Base-by-base conservation (phyloP, 768 basidiomycete genomes). In the Daedaleopsis nitida region DNA sequence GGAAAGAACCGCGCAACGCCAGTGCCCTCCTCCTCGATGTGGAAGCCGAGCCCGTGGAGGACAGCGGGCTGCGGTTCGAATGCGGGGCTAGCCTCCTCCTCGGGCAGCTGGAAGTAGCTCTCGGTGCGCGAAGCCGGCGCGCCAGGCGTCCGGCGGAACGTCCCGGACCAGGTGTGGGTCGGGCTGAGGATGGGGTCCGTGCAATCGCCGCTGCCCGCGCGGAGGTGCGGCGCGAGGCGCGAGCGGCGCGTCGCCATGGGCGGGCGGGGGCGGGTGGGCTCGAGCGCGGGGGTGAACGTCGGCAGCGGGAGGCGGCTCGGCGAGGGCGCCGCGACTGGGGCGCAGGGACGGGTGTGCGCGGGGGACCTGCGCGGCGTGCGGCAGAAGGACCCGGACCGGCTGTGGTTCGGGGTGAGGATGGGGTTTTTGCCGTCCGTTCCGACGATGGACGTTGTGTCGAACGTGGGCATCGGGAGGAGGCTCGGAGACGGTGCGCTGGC, bases 71-170 rank as follows among this genome's bases (percentile, higher is more conserved):
- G 47, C 10, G 19, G 34, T 12, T n/a, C 39, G 5, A 21, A 35
- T 38, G 21, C 48, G 50, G 52, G 51, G 42, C 19, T 62, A 16
- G 52, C 14, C 37, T 52, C 27, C n/a, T 57, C 44, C 24, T 44
- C 39, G 47, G 55, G 51, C 19, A 57, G 52, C 50, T 58, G 45
- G 45, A 58, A 62, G 55, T 61, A 61, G 60, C 60, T 57, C 4
- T 24, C 51, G 49, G 50, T 21, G 45, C 47, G 16, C 55, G 45
- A 38, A 21, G 48, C 51, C 51, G 62, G 62, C 43, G 62, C 62
- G 24, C 62, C 62, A 27, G 63, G 63, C 44, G 63, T 64, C 23
- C 63, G 63, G 23, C 63, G 58, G 58, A 60, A 43, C 38, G 54
- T 45, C 3, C 35, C 58, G 44, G 55, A 42, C 58, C 35, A 55